Percentiles rank a stretch among this genome's conserved stretches.
These are phyloP conservation scores for Citrus medica DNA, from an alignment of 345 rosid species.

Conservation along the genomic window DNA sequence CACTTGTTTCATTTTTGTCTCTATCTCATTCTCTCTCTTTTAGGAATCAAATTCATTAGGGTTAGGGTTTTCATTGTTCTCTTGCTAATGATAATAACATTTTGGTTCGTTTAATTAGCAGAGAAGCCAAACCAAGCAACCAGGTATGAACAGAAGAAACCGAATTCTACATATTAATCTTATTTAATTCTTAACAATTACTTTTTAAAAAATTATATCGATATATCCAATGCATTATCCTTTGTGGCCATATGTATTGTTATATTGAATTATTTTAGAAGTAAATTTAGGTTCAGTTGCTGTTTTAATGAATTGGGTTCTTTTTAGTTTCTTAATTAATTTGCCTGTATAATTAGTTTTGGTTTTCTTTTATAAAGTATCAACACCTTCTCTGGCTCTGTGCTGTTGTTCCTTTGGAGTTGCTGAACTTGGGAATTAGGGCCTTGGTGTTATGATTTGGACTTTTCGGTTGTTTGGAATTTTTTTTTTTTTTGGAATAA, in stretches of 20 bases:
- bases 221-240: neutral
- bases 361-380: neutral
- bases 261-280: neutral
- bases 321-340: neutral
- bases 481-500: neutral
- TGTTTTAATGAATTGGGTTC: neutral
- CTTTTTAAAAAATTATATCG: neutral
- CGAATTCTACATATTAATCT: neutral
- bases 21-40: conserved; percentile 16
- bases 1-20: conserved; percentile 26
- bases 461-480: neutral
- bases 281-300: neutral
- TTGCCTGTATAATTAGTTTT: neutral
- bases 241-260: neutral
- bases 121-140: neutral
- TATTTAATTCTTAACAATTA: neutral
- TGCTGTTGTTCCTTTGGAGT: neutral
- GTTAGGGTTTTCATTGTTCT: conserved; percentile 20
- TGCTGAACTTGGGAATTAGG: neutral
- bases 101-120: conserved; percentile 10
- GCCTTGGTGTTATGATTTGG: neutral
- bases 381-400: neutral
- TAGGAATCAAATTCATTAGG: conserved; percentile 25
- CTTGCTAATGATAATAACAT: neutral
- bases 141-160: conserved; percentile 22